Evolutionary conservation across 2,329 filamentous ascomycete species (phyloP).

Genomic region (Westerdykella ornata): DNA sequence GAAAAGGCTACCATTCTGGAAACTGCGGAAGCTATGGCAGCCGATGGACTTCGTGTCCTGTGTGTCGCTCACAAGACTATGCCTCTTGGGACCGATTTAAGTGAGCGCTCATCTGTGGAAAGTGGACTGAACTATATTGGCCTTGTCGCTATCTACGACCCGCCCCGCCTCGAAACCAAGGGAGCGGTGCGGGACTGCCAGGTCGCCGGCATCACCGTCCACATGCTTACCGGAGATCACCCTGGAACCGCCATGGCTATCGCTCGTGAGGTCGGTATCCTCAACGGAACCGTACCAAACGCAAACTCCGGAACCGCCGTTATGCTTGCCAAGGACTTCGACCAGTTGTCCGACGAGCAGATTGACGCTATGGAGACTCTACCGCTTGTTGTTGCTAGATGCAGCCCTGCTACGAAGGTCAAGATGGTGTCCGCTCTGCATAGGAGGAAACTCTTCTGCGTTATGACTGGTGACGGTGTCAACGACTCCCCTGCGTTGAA

Average conservation of each 20-base stretch:
- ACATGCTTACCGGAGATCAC: slow-evolving; percentile 47
- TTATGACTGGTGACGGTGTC: slow-evolving; percentile 42
- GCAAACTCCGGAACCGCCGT: slow-evolving; percentile 21
- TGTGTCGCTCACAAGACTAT: slow-evolving; percentile 35
- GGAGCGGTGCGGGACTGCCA: slow-evolving; percentile 43
- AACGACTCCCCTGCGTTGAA: slow-evolving; percentile 40
- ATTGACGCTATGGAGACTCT: slow-evolving; percentile 39
- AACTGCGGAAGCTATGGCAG: slow-evolving; percentile 33
- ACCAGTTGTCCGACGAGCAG: slow-evolving; percentile 39
- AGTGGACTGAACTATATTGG: slow-evolving; percentile 65
- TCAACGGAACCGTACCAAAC: slow-evolving; percentile 17
- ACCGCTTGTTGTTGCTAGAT: slow-evolving; percentile 43
- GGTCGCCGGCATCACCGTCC: slow-evolving; percentile 43
- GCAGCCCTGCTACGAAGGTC: slow-evolving; percentile 43
- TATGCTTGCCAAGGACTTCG: slow-evolving; percentile 43
- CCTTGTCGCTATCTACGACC: slow-evolving; percentile 81
- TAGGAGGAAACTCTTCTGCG: slow-evolving; percentile 34
- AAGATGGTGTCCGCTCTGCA: slow-evolving; percentile 43
- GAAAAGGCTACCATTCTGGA: slow-evolving; percentile 25
- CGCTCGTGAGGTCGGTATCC: slow-evolving; percentile 43
- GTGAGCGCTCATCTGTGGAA: slow-evolving; percentile 57
- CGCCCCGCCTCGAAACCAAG: slow-evolving; percentile 73
- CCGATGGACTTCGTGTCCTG: slow-evolving; percentile 35
- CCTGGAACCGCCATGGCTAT: slow-evolving; percentile 43
- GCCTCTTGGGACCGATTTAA: slow-evolving; percentile 21